Base-by-base conservation (phyloP, 164 flowering plant species). In the Piper betle region DNA sequence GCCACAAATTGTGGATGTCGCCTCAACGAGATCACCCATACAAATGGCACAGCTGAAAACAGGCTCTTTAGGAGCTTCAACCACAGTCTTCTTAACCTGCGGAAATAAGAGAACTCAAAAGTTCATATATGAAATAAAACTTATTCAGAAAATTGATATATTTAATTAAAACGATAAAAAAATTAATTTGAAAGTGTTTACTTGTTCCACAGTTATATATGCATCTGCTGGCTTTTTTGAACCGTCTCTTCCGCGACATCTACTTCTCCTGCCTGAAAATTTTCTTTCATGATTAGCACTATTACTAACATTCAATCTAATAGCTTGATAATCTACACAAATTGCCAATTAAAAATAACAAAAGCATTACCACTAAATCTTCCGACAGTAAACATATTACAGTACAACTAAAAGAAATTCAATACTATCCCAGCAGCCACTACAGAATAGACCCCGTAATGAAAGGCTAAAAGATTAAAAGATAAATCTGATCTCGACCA, bases 41-140 rank as follows among this genome's bases (percentile, higher is more conserved):
- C 97, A 93, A 67, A 93, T 77, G 56, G 97, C 94, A 70, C 99
- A 93, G 54, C 58, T 79, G 70, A 90, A 90, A 37, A 69, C 75
- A 4, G 82, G 84, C 66, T 82, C 87, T 71, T 81, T 78, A 39
- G 76, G 82, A 4, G 84, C 20, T 3, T 46, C 50, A 10, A 46
- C 50, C 10, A 46, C 50, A 46, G 50, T 15, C 50, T 46, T 15
- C 15, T 46, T 46, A 46, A 10, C 15, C 50, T 46, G 50, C 10
- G 15, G 15, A 15, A 12, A 46, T 10, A 9, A 9, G 15, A 12
- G 15, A 6, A 46, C 15, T 5, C 12, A 46, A 12, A 1, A 4
- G 0, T 46, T 46, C 50, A 46, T 46, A 10, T 46, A 46, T 2
- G 15, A 46, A 46, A 3, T 46, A 15, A 12, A 46, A 10, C 15